Conservation (phyloP, 129 eudicot genomes). For the Lonicera japonica region DNA sequence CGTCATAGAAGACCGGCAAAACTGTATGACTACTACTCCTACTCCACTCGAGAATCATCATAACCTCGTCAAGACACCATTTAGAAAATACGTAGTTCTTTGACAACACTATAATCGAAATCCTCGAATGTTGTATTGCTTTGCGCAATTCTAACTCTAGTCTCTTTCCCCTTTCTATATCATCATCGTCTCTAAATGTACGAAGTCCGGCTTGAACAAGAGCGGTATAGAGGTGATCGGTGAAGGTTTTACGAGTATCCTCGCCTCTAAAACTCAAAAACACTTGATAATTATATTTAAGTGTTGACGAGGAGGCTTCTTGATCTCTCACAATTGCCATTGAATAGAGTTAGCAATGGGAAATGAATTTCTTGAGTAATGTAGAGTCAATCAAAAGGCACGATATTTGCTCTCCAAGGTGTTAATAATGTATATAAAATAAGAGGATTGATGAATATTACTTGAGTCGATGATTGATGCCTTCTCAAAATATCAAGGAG, state of each 20-base stretch:
- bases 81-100: constrained; percentile 24
- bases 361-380: too few relatives aligned
- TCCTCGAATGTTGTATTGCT: constrained; percentile 15
- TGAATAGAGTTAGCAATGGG: too few relatives aligned
- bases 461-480: too few relatives aligned
- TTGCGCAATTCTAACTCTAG: constrained; percentile 9
- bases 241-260: constrained; percentile 24
- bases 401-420: too few relatives aligned
- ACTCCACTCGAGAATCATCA: constrained; percentile 15
- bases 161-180: constrained; percentile 5
- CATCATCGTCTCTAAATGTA: constrained; percentile 23
- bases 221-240: constrained; percentile 28
- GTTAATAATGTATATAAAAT: too few relatives aligned
- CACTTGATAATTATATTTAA: constrained; percentile 12
- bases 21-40: not conserved
- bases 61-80: constrained; percentile 30
- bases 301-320: not conserved
- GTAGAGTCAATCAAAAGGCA: too few relatives aligned
- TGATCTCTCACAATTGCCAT: not conserved
- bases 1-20: constrained; percentile 27
- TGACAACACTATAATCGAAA: constrained; percentile 21
- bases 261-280: constrained; percentile 23
- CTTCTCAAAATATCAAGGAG: too few relatives aligned
- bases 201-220: constrained; percentile 21
- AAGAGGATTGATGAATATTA: too few relatives aligned